Base-by-base conservation (phyloP, 148 eudicot genomes). In the Salicornia ramosissima region DNA sequence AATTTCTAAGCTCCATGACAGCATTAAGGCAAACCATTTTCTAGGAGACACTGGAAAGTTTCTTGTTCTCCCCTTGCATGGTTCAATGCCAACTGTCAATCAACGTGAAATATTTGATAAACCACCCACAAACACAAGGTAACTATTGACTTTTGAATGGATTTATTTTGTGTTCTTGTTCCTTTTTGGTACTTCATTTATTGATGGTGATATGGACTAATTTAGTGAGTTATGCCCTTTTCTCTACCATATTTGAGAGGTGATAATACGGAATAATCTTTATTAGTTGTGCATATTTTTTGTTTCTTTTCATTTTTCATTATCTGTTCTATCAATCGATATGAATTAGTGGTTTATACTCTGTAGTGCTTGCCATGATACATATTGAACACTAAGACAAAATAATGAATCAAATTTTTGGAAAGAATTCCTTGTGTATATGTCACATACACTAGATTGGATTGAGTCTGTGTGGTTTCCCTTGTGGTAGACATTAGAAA, bases 41-140 rank as follows among this genome's bases (percentile, higher is more conserved):
- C 86, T 94, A 57, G 84, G 98, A 71, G 86, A 94, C 78, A 71
- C 87, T 64, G 78, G 76, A 71, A 90, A 86, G 76, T 86, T 83
- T 71, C 85, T 90, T 75, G 76, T 90, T 70, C 86, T 94, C 77
- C 98, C 98, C 34, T 88, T 94, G 62, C 98, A 94, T 68, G 98
- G 98, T 71, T 94, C 98, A 71, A 94, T 94, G 98, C 97, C 97
- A 36, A 88, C 98, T 71, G 75, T 86, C 40, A 86, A 87, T 82
- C 98, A 94, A 67, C 92, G 96, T 49, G 96, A 94, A 79, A 94
- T 94, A 56, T 94, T 94, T 85, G 92, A 88, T 64, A 90, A 86
- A 19, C 97, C 98, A 66, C 96, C 98, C 13, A 43, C 83, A 39
- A 80, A 77, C 72, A 73, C 76, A 73, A 87, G 98, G 98, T 77